These are phyloP conservation scores for Citeromyces siamensis DNA, from an alignment of 1,139 yeast genomes.

Conservation along the genomic window DNA sequence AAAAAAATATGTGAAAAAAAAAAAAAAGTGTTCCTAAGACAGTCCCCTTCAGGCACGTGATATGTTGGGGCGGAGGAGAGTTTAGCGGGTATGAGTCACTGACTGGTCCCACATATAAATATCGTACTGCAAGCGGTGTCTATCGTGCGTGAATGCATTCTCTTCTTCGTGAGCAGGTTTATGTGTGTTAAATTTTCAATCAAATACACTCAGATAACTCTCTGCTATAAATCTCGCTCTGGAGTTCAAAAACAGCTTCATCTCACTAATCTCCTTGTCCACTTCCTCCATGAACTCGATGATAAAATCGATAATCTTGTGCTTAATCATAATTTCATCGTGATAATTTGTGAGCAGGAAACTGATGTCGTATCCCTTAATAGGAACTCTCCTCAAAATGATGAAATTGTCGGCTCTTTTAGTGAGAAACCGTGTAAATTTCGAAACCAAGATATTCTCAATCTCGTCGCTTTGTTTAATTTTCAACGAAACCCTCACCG, in stretches of 20 bases:
- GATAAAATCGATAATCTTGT: slow-evolving; percentile 89
- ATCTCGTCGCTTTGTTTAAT: slow-evolving; percentile 98
- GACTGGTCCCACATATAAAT: too few species aligned
- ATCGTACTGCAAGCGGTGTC: too few species aligned
- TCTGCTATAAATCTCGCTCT: slow-evolving; percentile 98
- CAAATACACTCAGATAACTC: slow-evolving; percentile 73
- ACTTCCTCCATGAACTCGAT: slow-evolving; percentile 99
- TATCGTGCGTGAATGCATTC: too few species aligned
- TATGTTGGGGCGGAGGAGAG: too few species aligned
- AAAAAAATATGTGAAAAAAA: too few species aligned
- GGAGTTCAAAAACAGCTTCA: slow-evolving; percentile 93
- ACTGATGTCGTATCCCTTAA: slow-evolving; percentile 85
- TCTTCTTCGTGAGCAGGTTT: too few species aligned
- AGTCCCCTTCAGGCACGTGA: too few species aligned
- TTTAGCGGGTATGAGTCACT: too few species aligned
- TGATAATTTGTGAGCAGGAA: slow-evolving; percentile 89
- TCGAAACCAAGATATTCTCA: slow-evolving; percentile 86
- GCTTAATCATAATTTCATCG: slow-evolving; percentile 92
- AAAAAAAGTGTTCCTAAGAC: too few species aligned
- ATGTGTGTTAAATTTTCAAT: too few species aligned
- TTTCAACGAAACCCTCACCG: slow-evolving; percentile 77
- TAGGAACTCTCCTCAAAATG: slow-evolving; percentile 84
- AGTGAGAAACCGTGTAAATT: slow-evolving; percentile 85
- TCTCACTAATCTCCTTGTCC: slow-evolving; percentile 96
- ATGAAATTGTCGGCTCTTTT: slow-evolving; percentile 93